Percentiles rank a stretch among this genome's conserved stretches.
phyloP scores from a whole-genome alignment of 2,329 filamentous ascomycete species.

The Phaeosphaeria sp. region DNA sequence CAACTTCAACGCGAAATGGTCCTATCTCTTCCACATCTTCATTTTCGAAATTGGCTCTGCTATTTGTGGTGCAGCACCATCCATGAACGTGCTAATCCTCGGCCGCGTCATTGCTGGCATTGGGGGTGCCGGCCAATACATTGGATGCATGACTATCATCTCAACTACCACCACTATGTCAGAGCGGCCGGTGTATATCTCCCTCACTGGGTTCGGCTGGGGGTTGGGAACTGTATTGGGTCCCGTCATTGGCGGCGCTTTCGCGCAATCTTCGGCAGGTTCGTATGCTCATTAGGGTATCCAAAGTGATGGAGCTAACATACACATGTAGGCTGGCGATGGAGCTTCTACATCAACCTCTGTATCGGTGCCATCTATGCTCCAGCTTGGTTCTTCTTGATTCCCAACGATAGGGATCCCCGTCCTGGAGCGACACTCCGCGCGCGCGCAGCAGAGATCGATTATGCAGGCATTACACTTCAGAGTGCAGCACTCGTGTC shows the following conservation, averaged over 20 bases:
- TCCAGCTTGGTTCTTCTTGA: slow-evolving; percentile 31
- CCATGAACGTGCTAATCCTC: slow-evolving; percentile 39
- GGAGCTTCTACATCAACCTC: slow-evolving; percentile 63
- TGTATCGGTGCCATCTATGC: slow-evolving; percentile 52
- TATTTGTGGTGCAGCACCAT: slow-evolving; percentile 36
- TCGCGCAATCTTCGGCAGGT: slow-evolving; percentile 55
- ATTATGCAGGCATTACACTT: background rate
- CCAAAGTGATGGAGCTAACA: background rate
- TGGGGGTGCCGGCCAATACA: slow-evolving; percentile 53
- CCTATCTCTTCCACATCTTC: slow-evolving; percentile 39
- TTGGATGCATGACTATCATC: slow-evolving; percentile 37
- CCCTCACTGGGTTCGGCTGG: slow-evolving; percentile 39
- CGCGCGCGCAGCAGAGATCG: background rate
- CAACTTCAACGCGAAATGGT: slow-evolving; percentile 54
- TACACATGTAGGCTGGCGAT: slow-evolving; percentile 45
- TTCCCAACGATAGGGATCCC: slow-evolving; percentile 9
- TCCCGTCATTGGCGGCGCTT: slow-evolving; percentile 35
- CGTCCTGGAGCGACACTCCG: background rate
- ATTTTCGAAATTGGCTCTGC: slow-evolving; percentile 39
- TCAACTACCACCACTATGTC: slow-evolving; percentile 29
- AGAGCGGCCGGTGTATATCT: slow-evolving; percentile 44
- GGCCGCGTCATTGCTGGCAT: slow-evolving; percentile 54
- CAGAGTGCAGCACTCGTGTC: background rate
- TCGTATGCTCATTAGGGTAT: background rate
- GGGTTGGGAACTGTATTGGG: slow-evolving; percentile 47